Percentiles rank a stretch among this genome's conserved stretches.
Evolutionary conservation across 768 basidiomycete species (phyloP).

Genomic region (Leucocoprinus sp.): DNA sequence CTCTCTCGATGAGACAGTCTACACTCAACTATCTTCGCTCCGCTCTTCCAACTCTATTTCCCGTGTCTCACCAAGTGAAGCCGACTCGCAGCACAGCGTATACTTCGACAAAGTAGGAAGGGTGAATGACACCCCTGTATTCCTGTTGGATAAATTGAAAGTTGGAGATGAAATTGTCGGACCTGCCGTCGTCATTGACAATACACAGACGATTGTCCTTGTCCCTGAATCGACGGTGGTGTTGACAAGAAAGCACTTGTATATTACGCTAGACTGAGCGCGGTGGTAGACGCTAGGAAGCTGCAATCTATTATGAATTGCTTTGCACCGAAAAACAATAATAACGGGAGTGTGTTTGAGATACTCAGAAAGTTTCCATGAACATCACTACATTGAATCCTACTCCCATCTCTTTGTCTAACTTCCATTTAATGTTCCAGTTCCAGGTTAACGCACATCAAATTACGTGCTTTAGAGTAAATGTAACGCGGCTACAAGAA

Average conservation of each 20-base stretch:
- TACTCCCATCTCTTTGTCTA: too few relatives aligned
- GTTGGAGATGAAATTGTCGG: constrained; percentile 71
- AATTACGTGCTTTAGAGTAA: too few relatives aligned
- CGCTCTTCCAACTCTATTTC: constrained; percentile 8
- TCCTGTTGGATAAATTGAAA: constrained; percentile 51
- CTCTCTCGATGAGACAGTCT: constrained; percentile 70
- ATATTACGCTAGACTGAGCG: constrained; percentile 34
- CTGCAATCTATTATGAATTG: not conserved
- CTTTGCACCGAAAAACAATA: not conserved
- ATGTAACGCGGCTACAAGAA: too few relatives aligned
- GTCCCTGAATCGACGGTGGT: constrained; percentile 65
- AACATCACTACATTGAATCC: too few relatives aligned
- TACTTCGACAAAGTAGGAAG: constrained; percentile 81
- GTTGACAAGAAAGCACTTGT: constrained; percentile 62
- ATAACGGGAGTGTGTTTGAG: too few relatives aligned
- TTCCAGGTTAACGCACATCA: too few relatives aligned
- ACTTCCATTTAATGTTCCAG: too few relatives aligned
- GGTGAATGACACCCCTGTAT: constrained; percentile 75
- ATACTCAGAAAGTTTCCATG: too few relatives aligned
- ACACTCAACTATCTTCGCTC: constrained; percentile 59
- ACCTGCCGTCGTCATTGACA: constrained; percentile 91
- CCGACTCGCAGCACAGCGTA: constrained; percentile 52
- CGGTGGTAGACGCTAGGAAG: too few relatives aligned
- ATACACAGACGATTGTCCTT: constrained; percentile 91
- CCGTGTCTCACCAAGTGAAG: constrained; percentile 34